Percentiles rank a stretch among this genome's conserved stretches.
These are phyloP conservation scores for Amphirosellinia nigrospora DNA, from an alignment of 495 filamentous ascomycete genomes.

Conservation along the genomic window DNA sequence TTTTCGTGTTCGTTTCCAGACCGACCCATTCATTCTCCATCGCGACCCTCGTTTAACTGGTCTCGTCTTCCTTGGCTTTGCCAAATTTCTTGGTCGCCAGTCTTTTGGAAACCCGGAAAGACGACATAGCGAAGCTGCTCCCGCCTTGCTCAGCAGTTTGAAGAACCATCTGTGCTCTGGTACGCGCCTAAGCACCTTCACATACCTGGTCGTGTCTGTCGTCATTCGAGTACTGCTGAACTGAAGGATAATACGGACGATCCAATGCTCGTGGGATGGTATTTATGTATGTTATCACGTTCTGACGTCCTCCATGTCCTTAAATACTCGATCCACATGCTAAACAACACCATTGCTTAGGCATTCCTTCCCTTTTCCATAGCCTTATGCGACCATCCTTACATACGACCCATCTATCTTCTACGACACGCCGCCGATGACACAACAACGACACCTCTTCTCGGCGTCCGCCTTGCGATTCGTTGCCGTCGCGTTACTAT, in stretches of 20 bases:
- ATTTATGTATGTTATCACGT: conserved; percentile 32
- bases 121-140: conserved; percentile 3
- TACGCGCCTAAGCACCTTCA: conserved; percentile 25
- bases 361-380: conserved; percentile 36
- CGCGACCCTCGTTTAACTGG: conserved; percentile 30
- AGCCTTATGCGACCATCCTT: conserved; percentile 27
- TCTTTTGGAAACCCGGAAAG: not conserved
- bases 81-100: conserved; percentile 23
- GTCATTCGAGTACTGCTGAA: conserved; percentile 33
- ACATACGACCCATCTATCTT: conserved; percentile 25
- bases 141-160: conserved; percentile 24
- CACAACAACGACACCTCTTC: conserved; percentile 27
- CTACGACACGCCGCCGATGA: conserved; percentile 31
- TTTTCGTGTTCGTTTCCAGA: conserved; percentile 21
- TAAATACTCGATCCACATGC: not conserved
- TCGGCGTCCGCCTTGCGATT: conserved; percentile 23
- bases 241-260: conserved; percentile 36
- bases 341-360: conserved; percentile 7
- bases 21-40: conserved; percentile 39
- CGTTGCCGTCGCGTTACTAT: conserved; percentile 32
- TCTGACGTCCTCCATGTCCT: not conserved
- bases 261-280: conserved; percentile 42
- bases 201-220: conserved; percentile 31
- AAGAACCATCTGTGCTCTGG: conserved; percentile 26
- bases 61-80: conserved; percentile 29